A percentile compares a stretch with the other conserved stretches of the same genome.
These are phyloP conservation scores for Coemansia sp. DNA, from an alignment of 371 early-diverging fungal genomes.

Conservation along the genomic window DNA sequence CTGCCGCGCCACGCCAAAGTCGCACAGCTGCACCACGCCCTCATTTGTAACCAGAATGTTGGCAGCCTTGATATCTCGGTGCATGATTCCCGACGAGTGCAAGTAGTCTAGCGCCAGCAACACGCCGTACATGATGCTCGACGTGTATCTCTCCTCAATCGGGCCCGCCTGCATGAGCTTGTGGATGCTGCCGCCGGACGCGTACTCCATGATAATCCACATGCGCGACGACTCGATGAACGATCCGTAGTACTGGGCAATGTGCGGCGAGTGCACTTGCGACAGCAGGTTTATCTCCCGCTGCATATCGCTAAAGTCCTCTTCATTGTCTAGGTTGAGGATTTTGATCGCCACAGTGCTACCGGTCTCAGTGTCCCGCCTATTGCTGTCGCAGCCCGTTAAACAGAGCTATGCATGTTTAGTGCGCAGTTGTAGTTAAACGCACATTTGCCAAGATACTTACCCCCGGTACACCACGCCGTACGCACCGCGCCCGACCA, in stretches of 20 bases:
- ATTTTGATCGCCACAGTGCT: constrained; percentile 93
- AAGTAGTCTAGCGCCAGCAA: constrained; percentile 86
- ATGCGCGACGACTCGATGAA: constrained; percentile 87
- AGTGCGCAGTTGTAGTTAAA: not conserved
- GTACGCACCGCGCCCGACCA: constrained; percentile 66
- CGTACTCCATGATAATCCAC: constrained; percentile 98
- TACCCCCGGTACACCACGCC: constrained; percentile 67
- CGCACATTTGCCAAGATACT: not conserved
- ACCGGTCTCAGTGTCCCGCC: constrained; percentile 62
- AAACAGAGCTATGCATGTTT: too few relatives aligned
- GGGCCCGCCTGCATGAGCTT: constrained; percentile 78
- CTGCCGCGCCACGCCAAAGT: constrained; percentile 85
- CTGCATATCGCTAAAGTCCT: constrained; percentile 94
- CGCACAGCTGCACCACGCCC: constrained; percentile 93
- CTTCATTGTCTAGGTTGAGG: constrained; percentile 92
- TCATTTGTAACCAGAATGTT: constrained; percentile 89
- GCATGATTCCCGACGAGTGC: constrained; percentile 92
- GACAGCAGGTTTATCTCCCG: constrained; percentile 89
- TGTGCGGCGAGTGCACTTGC: constrained; percentile 82
- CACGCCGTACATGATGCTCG: constrained; percentile 84
- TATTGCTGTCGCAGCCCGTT: not conserved
- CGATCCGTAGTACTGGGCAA: constrained; percentile 91
- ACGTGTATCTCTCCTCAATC: constrained; percentile 84
- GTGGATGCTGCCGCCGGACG: constrained; percentile 90
- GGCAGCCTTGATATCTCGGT: constrained; percentile 97